Conservation (phyloP, 2,329 filamentous ascomycete genomes). For the Colletotrichum graminicola region DNA sequence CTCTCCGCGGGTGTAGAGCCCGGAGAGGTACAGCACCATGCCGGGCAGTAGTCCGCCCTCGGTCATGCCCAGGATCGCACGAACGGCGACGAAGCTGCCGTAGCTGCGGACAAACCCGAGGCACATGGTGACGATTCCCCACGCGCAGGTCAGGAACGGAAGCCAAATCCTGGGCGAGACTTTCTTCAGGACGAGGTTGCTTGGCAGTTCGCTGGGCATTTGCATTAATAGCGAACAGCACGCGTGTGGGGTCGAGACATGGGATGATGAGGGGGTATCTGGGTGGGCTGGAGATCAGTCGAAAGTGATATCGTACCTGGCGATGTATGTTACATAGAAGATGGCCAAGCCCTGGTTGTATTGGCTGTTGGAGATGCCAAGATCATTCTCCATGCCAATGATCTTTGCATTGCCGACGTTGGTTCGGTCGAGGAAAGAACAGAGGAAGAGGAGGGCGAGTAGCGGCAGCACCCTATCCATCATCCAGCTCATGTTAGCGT, state of each 20-base stretch:
- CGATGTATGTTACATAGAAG: constrained; percentile 75
- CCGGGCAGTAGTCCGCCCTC: constrained; percentile 76
- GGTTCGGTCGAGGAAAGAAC: constrained; percentile 75
- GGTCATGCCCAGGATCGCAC: constrained; percentile 71
- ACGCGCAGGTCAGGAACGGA: constrained; percentile 65
- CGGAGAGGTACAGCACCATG: constrained; percentile 76
- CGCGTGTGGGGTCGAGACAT: neutral
- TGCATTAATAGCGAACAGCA: constrained; percentile 27
- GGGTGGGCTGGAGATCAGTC: neutral
- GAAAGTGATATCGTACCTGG: constrained; percentile 55
- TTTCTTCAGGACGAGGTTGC: constrained; percentile 73
- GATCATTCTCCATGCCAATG: constrained; percentile 69
- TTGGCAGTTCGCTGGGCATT: constrained; percentile 67
- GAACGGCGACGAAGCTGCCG: constrained; percentile 70
- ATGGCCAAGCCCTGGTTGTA: constrained; percentile 74
- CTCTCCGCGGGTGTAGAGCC: constrained; percentile 70
- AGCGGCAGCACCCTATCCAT: constrained; percentile 68
- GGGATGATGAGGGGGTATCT: constrained; percentile 4
- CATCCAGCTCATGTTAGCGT: constrained; percentile 6
- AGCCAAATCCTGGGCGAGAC: constrained; percentile 72
- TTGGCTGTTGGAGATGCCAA: constrained; percentile 70
- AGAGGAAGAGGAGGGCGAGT: constrained; percentile 74
- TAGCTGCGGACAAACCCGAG: constrained; percentile 66
- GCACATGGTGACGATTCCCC: constrained; percentile 71
- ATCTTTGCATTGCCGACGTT: constrained; percentile 80